Conservation (phyloP, 1,284 basidiomycete genomes). For the Jaminaea rosea region DNA sequence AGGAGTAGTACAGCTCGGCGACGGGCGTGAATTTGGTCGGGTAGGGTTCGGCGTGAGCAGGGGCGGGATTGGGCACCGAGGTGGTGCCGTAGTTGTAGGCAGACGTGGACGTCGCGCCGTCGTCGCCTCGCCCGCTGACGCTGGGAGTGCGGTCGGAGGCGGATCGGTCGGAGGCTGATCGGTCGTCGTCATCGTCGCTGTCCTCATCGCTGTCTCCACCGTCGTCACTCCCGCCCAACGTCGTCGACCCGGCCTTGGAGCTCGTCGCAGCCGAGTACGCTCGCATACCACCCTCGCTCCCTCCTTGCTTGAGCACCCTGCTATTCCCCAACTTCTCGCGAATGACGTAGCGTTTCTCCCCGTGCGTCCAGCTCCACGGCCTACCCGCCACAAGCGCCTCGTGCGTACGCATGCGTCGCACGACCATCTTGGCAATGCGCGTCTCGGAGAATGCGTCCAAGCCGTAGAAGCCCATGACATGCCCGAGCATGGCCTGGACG, state of each 20-base stretch:
- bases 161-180: no score
- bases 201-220: constrained; percentile 19
- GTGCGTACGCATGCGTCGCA: constrained; percentile 28
- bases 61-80: not conserved
- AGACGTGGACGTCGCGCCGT: not conserved
- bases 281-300: not conserved
- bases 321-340: not conserved
- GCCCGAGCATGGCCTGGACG: constrained; percentile 24
- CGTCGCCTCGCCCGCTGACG: not conserved
- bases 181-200: constrained; percentile 17
- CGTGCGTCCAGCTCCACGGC: constrained; percentile 6
- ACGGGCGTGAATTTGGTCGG: constrained; percentile 52
- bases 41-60: not conserved
- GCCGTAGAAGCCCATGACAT: constrained; percentile 29
- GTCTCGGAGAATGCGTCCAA: constrained; percentile 21
- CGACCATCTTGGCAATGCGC: constrained; percentile 28
- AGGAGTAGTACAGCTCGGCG: constrained; percentile 71
- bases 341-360: constrained; percentile 2
- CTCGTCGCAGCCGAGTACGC: no score
- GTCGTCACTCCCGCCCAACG: constrained; percentile 10
- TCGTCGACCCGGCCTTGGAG: no score
- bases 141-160: no score
- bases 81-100: not conserved
- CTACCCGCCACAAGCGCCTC: constrained; percentile 27
- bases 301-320: not conserved